Percentiles rank a stretch among this genome's conserved stretches.
phyloP scores from a whole-genome alignment of 2,329 filamentous ascomycete genomes.

The Blastomyces gilchristii region DNA sequence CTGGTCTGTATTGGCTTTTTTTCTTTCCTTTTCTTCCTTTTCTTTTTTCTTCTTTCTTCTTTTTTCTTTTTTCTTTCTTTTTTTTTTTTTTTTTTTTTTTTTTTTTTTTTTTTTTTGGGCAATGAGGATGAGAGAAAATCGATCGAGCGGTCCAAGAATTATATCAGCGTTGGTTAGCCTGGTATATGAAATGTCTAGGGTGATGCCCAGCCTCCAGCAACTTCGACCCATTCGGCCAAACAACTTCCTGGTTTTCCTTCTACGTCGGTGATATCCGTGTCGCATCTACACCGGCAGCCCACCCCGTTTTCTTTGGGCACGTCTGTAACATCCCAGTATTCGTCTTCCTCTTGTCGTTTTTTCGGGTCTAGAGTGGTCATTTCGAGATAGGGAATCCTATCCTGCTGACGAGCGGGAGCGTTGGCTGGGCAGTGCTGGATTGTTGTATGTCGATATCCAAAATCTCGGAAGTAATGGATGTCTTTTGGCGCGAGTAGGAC shows the following conservation, averaged over 20 bases:
- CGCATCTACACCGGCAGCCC: conserved; percentile 89
- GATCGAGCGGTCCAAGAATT: not conserved
- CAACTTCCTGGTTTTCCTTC: conserved; percentile 97
- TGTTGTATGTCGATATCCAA: conserved; percentile 95
- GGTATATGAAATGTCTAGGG: conserved; percentile 30
- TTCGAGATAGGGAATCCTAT: conserved; percentile 70
- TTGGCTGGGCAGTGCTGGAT: conserved; percentile 98
- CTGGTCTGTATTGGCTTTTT: not conserved
- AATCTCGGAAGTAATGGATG: conserved; percentile 98
- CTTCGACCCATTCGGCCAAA: conserved; percentile 90
- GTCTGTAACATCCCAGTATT: conserved; percentile 89
- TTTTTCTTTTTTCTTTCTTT: no score
- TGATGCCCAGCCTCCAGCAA: conserved; percentile 82
- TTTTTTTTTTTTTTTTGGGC: no score
- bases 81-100: no score
- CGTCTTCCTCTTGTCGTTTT: conserved; percentile 80
- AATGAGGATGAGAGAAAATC: not conserved
- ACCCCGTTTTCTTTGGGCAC: conserved; percentile 88
- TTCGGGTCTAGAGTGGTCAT: conserved; percentile 70
- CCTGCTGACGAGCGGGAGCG: conserved; percentile 76
- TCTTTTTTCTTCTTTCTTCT: no score
- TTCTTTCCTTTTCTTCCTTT: no score
- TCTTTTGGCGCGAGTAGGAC: conserved; percentile 70
- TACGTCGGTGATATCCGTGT: conserved; percentile 94
- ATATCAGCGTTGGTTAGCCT: not conserved